Evolutionary conservation across 2,329 filamentous ascomycete species (phyloP).

Genomic region (Colletotrichum navitas): DNA sequence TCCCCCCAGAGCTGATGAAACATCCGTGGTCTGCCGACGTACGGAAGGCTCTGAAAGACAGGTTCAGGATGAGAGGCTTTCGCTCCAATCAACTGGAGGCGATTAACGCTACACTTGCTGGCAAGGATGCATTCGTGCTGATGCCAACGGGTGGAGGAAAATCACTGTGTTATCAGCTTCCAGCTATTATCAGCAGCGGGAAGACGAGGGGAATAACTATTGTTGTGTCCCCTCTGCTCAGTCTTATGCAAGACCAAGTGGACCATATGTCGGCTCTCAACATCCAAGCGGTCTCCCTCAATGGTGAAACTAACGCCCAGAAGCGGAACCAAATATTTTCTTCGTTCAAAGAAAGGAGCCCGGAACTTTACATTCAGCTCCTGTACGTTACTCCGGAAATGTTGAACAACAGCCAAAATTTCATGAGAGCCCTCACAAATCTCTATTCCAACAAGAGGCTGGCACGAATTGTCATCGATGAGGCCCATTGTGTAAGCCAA

Average conservation of each 20-base stretch:
- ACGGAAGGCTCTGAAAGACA: constrained; percentile 80
- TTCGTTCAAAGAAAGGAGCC: constrained; percentile 70
- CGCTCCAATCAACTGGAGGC: constrained; percentile 93
- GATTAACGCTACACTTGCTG: constrained; percentile 90
- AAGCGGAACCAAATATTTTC: constrained; percentile 76
- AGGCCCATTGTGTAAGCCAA: constrained; percentile 99
- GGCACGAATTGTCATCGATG: constrained; percentile 94
- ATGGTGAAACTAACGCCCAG: constrained; percentile 76
- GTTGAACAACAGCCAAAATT: constrained; percentile 82
- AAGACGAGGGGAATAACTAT: constrained; percentile 89
- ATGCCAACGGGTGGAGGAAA: constrained; percentile 99
- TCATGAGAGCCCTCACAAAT: constrained; percentile 73
- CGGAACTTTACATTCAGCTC: constrained; percentile 84
- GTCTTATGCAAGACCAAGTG: constrained; percentile 98
- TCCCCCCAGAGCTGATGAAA: constrained; percentile 69
- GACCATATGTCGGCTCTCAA: constrained; percentile 80
- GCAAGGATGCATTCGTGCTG: constrained; percentile 91
- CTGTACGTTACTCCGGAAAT: constrained; percentile 98
- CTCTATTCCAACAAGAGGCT: constrained; percentile 80
- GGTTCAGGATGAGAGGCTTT: constrained; percentile 88
- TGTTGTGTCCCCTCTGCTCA: constrained; percentile 93
- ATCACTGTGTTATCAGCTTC: constrained; percentile 95
- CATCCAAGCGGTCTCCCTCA: constrained; percentile 86
- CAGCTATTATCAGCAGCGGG: constrained; percentile 84
- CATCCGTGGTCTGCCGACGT: constrained; percentile 90